phyloP scores from a whole-genome alignment of 805 yeast genomes.

The Zygosaccharomyces pseudorouxii region DNA sequence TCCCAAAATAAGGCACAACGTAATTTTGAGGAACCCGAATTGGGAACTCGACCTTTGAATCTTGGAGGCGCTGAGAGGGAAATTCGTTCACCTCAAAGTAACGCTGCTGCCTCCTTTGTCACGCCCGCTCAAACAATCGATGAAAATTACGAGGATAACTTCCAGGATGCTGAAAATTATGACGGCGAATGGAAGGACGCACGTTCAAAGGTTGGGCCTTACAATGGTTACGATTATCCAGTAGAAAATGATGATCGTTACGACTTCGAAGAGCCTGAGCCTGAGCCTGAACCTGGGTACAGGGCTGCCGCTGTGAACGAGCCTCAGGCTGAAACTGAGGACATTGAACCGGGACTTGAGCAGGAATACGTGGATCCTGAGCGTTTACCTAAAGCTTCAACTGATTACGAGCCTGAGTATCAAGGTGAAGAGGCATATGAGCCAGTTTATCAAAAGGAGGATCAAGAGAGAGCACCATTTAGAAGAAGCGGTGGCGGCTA shows the following conservation, averaged over 20 bases:
- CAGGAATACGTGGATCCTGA: background rate
- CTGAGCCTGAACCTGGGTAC: background rate
- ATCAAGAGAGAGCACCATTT: background rate
- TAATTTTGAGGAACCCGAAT: background rate
- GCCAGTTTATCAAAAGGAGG: background rate
- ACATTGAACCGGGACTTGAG: background rate
- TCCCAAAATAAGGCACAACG: constrained; percentile 41
- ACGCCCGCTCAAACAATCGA: constrained; percentile 4
- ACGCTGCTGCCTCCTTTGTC: constrained; percentile 3
- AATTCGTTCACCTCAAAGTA: constrained; percentile 4
- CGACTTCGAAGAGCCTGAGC: background rate
- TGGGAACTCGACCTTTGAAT: background rate
- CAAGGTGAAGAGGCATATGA: background rate
- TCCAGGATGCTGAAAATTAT: background rate
- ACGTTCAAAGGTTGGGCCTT: background rate
- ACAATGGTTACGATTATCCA: background rate
- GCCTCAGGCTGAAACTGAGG: background rate
- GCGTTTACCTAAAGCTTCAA: background rate
- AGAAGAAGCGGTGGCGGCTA: background rate
- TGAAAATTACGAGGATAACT: constrained; percentile 2
- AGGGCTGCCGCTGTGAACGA: background rate
- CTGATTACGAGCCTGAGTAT: background rate
- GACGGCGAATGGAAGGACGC: background rate
- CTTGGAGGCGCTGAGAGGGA: background rate
- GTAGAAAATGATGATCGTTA: background rate